Evolutionary conservation across 352 stramenopile genomes (phyloP).

Genomic region (Detonula confervacea): DNA sequence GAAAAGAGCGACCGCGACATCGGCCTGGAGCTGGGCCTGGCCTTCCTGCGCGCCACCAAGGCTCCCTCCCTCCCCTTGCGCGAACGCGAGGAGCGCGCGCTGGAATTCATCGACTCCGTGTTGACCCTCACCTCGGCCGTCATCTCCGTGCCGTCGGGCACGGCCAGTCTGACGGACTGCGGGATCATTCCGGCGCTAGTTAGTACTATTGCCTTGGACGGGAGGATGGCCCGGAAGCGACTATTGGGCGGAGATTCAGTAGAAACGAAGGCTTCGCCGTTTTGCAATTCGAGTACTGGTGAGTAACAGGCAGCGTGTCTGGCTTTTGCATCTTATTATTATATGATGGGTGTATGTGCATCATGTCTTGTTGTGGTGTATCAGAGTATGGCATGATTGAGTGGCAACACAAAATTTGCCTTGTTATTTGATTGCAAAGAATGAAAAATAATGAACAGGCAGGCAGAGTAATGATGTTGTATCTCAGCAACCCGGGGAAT

Average conservation of each 20-base stretch:
- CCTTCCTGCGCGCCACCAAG: slow-evolving; percentile 77
- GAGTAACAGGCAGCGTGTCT: too few species aligned
- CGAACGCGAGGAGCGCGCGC: slow-evolving; percentile 64
- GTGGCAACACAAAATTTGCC: too few species aligned
- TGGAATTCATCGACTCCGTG: slow-evolving; percentile 83
- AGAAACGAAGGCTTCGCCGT: too few species aligned
- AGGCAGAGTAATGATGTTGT: too few species aligned
- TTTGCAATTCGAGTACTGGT: neutral
- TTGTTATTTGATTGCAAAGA: too few species aligned
- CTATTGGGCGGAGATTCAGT: slow-evolving; percentile 13
- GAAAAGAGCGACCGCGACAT: slow-evolving; percentile 31
- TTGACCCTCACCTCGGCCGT: slow-evolving; percentile 80
- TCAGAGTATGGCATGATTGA: too few species aligned
- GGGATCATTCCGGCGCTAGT: slow-evolving; percentile 85
- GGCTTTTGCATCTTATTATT: too few species aligned
- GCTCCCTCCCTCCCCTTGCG: slow-evolving; percentile 43
- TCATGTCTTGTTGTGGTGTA: too few species aligned
- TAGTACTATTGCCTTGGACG: slow-evolving; percentile 68
- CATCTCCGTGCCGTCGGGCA: slow-evolving; percentile 74
- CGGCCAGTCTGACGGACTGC: slow-evolving; percentile 80
- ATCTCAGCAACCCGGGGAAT: too few species aligned
- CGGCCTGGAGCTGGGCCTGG: slow-evolving; percentile 75
- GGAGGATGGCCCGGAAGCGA: slow-evolving; percentile 19
- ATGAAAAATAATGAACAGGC: too few species aligned
- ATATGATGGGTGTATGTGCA: too few species aligned